These are phyloP conservation scores for Castanea sativa DNA, from an alignment of 306 rosid genomes.

Conservation along the genomic window DNA sequence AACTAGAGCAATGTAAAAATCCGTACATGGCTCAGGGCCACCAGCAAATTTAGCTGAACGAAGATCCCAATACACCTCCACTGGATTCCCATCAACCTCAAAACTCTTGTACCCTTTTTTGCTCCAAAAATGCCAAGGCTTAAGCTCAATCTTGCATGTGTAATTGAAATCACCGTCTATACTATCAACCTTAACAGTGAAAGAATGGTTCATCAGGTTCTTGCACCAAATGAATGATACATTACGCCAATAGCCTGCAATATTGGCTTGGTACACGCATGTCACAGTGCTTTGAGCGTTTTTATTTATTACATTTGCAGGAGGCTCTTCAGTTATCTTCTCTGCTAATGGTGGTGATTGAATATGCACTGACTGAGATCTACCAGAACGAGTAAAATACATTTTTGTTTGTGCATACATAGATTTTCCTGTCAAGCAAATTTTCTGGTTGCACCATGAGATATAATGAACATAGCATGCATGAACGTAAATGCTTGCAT, in stretches of 20 bases:
- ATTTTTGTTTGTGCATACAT: slow-evolving; percentile 17
- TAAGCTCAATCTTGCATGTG: slow-evolving; percentile 68
- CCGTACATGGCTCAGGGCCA: slow-evolving; percentile 67
- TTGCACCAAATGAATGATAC: slow-evolving; percentile 71
- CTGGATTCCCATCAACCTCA: slow-evolving; percentile 47
- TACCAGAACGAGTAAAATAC: slow-evolving; percentile 47
- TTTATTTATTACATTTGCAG: slow-evolving; percentile 33
- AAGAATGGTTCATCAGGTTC: slow-evolving; percentile 61
- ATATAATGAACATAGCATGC: too few species aligned
- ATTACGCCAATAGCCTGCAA: slow-evolving; percentile 61
- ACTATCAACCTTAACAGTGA: slow-evolving; percentile 55
- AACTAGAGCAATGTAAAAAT: slow-evolving; percentile 64
- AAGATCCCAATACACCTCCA: slow-evolving; percentile 81
- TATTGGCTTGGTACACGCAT: slow-evolving; percentile 52
- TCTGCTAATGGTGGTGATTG: slow-evolving; percentile 46
- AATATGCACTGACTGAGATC: slow-evolving; percentile 43
- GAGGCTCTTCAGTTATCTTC: slow-evolving; percentile 66
- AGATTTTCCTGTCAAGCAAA: too few species aligned
- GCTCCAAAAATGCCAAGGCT: slow-evolving; percentile 87
- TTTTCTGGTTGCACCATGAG: too few species aligned
- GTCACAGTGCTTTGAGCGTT: slow-evolving; percentile 78
- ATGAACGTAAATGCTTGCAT: too few species aligned
- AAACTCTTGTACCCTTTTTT: slow-evolving; percentile 76
- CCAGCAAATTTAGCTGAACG: slow-evolving; percentile 57
- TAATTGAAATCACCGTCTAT: slow-evolving; percentile 48